Conservation (phyloP, 345 rosid genomes). For the Aurinia saxatilis region DNA sequence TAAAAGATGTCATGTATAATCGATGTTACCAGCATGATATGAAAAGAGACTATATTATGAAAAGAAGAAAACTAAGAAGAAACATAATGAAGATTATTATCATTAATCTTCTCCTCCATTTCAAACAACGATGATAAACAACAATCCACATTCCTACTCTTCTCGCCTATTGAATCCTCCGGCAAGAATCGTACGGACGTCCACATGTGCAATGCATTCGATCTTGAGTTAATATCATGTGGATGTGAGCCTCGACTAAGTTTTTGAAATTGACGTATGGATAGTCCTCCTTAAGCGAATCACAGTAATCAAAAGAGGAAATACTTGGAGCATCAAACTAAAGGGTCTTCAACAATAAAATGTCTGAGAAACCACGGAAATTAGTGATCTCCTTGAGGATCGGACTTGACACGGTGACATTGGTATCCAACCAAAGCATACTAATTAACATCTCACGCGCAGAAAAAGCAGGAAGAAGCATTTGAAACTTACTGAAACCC, state of each 20-base stretch:
- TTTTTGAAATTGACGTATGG: constrained; percentile 3
- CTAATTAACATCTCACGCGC: constrained; percentile 2
- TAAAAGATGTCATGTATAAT: not conserved
- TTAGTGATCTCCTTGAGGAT: constrained; percentile 3
- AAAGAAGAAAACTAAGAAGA: not conserved
- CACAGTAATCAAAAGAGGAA: not conserved
- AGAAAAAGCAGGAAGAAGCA: constrained; percentile 21
- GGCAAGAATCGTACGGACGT: constrained; percentile 4
- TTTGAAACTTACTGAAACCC: constrained; percentile 17
- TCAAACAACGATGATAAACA: constrained; percentile 24
- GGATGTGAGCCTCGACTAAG: not conserved
- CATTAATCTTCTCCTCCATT: constrained; percentile 19
- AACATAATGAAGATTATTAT: not conserved
- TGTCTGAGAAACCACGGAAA: too few species aligned
- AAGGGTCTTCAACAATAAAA: not conserved
- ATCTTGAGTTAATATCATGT: not conserved
- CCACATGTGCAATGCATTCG: too few species aligned
- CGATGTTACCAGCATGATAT: not conserved
- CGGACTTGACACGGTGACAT: constrained; percentile 15
- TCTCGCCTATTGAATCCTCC: not conserved
- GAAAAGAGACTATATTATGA: too few species aligned
- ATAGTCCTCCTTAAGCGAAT: constrained; percentile 3
- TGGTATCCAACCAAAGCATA: constrained; percentile 15
- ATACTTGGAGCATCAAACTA: constrained; percentile 14
- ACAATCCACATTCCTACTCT: constrained; percentile 9